phyloP scores from a whole-genome alignment of 495 filamentous ascomycete genomes.

The Xylaria acuta region DNA sequence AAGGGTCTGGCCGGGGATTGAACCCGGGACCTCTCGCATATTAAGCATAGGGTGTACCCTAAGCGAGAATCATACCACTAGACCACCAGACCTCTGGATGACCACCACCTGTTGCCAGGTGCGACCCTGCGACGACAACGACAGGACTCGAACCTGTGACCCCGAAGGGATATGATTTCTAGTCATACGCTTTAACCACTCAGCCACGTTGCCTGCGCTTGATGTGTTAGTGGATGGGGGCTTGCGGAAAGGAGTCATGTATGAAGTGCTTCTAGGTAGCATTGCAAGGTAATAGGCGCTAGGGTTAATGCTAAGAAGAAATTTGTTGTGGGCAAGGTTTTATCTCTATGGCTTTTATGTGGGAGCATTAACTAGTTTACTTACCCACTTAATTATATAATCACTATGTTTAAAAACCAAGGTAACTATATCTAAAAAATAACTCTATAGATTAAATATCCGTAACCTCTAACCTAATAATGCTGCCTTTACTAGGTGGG shows the following conservation, averaged over 20 bases:
- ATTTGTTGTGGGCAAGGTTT: background rate
- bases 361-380: too few species aligned
- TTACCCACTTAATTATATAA: too few species aligned
- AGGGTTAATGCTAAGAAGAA: background rate
- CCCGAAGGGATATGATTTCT: slow-evolving; percentile 33
- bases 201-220: slow-evolving; percentile 28
- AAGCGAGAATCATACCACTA: slow-evolving; percentile 33
- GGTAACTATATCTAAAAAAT: too few species aligned
- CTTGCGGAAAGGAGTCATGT: background rate
- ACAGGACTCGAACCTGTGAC: slow-evolving; percentile 33
- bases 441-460: too few species aligned
- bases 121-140: slow-evolving; percentile 20
- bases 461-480: too few species aligned
- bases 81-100: slow-evolving; percentile 26
- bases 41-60: slow-evolving; percentile 28
- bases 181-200: slow-evolving; percentile 33
- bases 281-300: background rate
- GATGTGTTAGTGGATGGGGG: background rate
- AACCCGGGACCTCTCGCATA: slow-evolving; percentile 31
- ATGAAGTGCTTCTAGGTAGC: background rate
- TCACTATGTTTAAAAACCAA: too few species aligned
- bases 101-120: background rate
- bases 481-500: background rate
- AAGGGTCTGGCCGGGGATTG: slow-evolving; percentile 32
- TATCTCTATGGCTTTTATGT: too few species aligned